Base-by-base conservation (phyloP, 2,329 filamentous ascomycete species). In the Thelonectria olida region DNA sequence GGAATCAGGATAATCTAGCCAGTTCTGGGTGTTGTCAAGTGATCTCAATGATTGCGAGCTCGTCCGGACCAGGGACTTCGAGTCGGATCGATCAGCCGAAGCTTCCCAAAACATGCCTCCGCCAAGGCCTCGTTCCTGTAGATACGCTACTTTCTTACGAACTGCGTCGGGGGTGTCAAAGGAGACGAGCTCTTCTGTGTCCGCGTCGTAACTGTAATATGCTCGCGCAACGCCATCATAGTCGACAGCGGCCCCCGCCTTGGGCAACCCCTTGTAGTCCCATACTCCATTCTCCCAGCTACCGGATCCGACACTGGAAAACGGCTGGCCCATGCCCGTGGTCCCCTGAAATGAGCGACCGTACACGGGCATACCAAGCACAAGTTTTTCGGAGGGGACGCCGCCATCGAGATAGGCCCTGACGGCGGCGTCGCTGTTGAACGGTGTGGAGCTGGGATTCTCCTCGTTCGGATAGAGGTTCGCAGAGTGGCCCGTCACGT, bases 61-160 rank as follows among this genome's bases (percentile, higher is more conserved):
- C 2, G 83, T 82, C n/a, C 74, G 70, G 48, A 91, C 88, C 64
- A 95, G 77, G 66, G 88, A 91, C 2, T 83, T 81, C 9, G 75
- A 77, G 13, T 83, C 86, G 4, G 70, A 81, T 68, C 84, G 84
- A 73, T 96, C 92, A 3, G 83, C 87, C 60, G 88, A 91, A 8
- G 86, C 88, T 74, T 95, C 92, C 92, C 92, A 96, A 85, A 91
- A 96, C 91, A 96, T 95, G 20, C 85, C 88, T 17, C 92, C 92
- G 3, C 89, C 91, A 0, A 96, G 82, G 0, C 86, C 84, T 47
- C 82, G 80, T 44, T 78, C 72, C 74, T 84, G 82, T 64, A 92
- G 84, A 73, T 90, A 95, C 4, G 79, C 70, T 2, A 87, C 86
- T 79, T 95, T 96, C 64, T 78, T 78, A 72, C 50, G 73, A 13